These are phyloP conservation scores for Fusarium solani-melongenae DNA, from an alignment of 2,329 filamentous ascomycete genomes.

Conservation along the genomic window DNA sequence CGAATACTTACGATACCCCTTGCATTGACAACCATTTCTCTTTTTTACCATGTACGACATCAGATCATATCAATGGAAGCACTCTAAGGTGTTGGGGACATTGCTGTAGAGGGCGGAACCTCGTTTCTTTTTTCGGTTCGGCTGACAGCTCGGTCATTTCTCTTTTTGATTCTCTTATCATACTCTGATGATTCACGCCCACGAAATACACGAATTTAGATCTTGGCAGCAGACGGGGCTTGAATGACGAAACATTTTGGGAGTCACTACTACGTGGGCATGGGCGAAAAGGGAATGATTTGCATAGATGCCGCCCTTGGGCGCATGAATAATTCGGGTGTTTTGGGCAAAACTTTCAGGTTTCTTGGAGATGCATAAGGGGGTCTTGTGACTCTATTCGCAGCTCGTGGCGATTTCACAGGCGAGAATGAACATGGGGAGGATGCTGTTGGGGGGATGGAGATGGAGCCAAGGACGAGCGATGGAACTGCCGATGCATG, in stretches of 20 bases:
- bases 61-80: constrained; percentile 8
- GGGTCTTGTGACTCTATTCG: not conserved
- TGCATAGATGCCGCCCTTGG: constrained; percentile 26
- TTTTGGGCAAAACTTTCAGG: not conserved
- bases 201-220: constrained; percentile 21
- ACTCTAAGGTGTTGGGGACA: constrained; percentile 36
- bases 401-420: not conserved
- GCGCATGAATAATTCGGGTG: constrained; percentile 15
- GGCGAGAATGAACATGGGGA: not conserved
- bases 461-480: not conserved
- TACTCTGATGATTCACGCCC: constrained; percentile 27
- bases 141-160: not conserved
- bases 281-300: constrained; percentile 17
- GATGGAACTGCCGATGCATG: not conserved
- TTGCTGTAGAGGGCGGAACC: constrained; percentile 9
- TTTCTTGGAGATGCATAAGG: not conserved
- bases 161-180: constrained; percentile 8
- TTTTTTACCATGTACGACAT: not conserved
- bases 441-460: not conserved
- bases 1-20: constrained; percentile 34
- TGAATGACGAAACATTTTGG: constrained; percentile 10
- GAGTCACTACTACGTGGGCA: constrained; percentile 8
- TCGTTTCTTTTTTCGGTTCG: not conserved
- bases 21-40: constrained; percentile 11
- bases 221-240: constrained; percentile 17